Evolutionary conservation across 805 yeast genomes (phyloP), one percentile per base, ranked within the genome.

Genomic region (Suhomyces vadensis): DNA sequence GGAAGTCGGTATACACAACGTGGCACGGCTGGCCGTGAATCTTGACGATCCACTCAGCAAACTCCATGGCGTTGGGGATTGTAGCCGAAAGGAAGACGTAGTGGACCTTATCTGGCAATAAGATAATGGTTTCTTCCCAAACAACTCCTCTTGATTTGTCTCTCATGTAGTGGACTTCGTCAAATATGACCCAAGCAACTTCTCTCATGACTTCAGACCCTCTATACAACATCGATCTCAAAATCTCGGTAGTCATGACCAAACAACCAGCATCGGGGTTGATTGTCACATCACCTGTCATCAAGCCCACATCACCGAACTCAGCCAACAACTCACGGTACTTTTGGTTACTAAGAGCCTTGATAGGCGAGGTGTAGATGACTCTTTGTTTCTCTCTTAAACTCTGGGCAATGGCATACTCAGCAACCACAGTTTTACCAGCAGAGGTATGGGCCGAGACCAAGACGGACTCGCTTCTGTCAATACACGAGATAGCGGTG

Each of bases 261-360:
- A 94, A 74, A 73, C 99, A 94, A 35, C 95, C 92, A 3, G 99
- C 99, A 56, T 92, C 97, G 3, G 98, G 98, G 58, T 94, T 94
- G 53, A 94, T 94, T 20, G 97, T 92, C 36, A 94, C 97, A 76
- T 94, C 99, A 65, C 99, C 99, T 9, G 99, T 94, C 95, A 94
- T 94, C 48, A 94, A 77, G 40, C 99, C 99, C 23, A 94, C 98
- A 63, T 94, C 98, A 17, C 94, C 92, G 72, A 94, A 88, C 58
- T 91, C 96, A 2, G 96, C 95, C 45, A 84, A 73, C 53, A 94
- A 73, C 64, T 91, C 98, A 69, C 98, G 79, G 60, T 87, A 91
- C 60, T 91, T 91, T 67, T 91, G 98, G 64, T 91, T 91, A 56
- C 96, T 87, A 64, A 91, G 77, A 0, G 97, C 97, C 63, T 91